Conservation (phyloP, 202 grass and related monocot species). For the Schoenoplectus tabernaemontani region DNA sequence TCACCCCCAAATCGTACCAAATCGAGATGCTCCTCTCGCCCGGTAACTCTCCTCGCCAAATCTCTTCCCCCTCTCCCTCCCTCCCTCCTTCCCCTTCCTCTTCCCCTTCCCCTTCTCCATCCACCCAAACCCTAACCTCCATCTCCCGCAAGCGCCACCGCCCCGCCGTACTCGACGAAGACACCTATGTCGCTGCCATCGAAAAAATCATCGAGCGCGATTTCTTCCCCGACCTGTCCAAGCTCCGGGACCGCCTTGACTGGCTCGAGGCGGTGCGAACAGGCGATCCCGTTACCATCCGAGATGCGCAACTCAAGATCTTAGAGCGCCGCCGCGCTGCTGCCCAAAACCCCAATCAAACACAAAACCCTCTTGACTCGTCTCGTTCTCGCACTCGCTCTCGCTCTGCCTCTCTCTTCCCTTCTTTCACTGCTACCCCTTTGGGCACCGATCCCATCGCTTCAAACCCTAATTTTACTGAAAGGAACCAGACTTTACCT, state of each 20-base stretch:
- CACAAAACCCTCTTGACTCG: conserved; percentile 28
- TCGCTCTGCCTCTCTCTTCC: conserved; percentile 48
- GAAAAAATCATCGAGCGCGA: conserved; percentile 91
- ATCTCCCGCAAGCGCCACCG: conserved; percentile 37
- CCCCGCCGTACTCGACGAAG: conserved; percentile 69
- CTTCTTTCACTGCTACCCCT: conserved; percentile 44
- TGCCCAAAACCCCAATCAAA: too few relatives aligned
- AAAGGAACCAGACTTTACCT: not conserved
- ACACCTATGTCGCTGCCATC: conserved; percentile 67
- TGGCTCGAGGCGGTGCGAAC: conserved; percentile 86
- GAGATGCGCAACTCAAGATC: conserved; percentile 92
- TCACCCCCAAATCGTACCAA: not conserved
- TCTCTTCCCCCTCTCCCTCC: conserved; percentile 39
- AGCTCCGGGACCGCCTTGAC: conserved; percentile 78
- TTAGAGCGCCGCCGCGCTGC: conserved; percentile 45
- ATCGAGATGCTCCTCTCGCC: conserved; percentile 68
- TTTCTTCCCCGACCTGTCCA: conserved; percentile 87
- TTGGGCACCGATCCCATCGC: conserved; percentile 25
- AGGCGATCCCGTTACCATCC: conserved; percentile 65
- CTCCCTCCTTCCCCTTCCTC: too few relatives aligned
- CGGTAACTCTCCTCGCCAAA: conserved; percentile 61
- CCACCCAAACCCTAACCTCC: conserved; percentile 22
- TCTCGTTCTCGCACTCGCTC: conserved; percentile 37
- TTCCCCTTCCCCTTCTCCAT: conserved; percentile 9
- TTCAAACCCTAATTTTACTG: not conserved